Evolutionary conservation across 2,329 filamentous ascomycete species (phyloP).

Genomic region (Ophiostoma montium): DNA sequence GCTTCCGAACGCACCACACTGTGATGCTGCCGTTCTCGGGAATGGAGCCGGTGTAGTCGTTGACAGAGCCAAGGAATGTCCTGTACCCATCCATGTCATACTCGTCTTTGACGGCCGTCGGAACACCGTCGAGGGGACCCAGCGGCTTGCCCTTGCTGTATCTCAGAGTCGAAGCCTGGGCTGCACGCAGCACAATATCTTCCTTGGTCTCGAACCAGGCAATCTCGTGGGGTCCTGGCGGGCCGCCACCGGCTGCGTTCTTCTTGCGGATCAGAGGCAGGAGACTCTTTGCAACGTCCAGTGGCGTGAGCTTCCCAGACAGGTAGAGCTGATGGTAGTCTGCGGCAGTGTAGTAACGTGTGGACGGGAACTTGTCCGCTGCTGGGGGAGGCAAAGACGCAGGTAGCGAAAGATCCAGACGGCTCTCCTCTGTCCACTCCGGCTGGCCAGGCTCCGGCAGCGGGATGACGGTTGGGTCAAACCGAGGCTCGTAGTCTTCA

Average conservation of each 20-base stretch:
- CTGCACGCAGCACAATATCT: conserved; percentile 27
- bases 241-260: conserved; percentile 17
- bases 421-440: conserved; percentile 13
- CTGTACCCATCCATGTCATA: conserved; percentile 61
- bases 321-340: conserved; percentile 32
- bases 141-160: conserved; percentile 42
- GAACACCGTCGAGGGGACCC: conserved; percentile 56
- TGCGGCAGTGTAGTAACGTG: conserved; percentile 30
- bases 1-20: conserved; percentile 56
- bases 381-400: conserved; percentile 2
- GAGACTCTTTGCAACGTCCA: conserved; percentile 30
- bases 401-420: conserved; percentile 10
- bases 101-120: conserved; percentile 64
- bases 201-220: conserved; percentile 31
- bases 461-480: conserved; percentile 32
- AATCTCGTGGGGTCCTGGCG: conserved; percentile 25
- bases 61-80: conserved; percentile 46
- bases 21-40: conserved; percentile 29
- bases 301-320: conserved; percentile 30
- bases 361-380: conserved; percentile 20
- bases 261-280: conserved; percentile 27
- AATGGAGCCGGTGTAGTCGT: conserved; percentile 41
- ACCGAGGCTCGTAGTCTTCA: conserved; percentile 33
- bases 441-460: conserved; percentile 28
- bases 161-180: conserved; percentile 29